A percentile compares a stretch with the other conserved stretches of the same genome.
Evolutionary conservation across 2,329 filamentous ascomycete species (phyloP).

Genomic region (Cladosporium phlei): DNA sequence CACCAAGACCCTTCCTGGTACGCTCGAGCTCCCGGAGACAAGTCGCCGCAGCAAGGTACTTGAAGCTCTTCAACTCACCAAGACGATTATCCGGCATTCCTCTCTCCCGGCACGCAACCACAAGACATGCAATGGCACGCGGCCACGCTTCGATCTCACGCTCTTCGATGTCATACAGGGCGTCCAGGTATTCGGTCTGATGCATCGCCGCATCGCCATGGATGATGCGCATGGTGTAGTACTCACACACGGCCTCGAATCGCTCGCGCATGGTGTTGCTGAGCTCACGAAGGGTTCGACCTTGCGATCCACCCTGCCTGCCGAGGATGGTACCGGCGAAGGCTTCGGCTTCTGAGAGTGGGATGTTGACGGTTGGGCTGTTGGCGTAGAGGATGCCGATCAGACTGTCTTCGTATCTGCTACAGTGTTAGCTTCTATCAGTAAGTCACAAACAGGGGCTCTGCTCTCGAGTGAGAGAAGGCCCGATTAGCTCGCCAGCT

Average conservation of each 20-base stretch:
- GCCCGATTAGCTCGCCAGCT: no score
- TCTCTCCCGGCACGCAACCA: slow-evolving; percentile 37
- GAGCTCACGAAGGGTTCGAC: slow-evolving; percentile 31
- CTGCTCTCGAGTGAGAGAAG: no score
- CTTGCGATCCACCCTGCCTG: slow-evolving; percentile 35
- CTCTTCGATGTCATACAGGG: slow-evolving; percentile 25
- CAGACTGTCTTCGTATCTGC: slow-evolving; percentile 52
- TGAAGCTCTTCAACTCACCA: slow-evolving; percentile 46
- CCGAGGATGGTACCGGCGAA: slow-evolving; percentile 56
- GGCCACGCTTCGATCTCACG: slow-evolving; percentile 42
- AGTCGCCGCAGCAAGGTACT: slow-evolving; percentile 49
- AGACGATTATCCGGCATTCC: slow-evolving; percentile 28
- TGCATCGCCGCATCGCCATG: slow-evolving; percentile 34
- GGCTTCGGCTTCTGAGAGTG: slow-evolving; percentile 50
- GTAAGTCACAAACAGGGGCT: neutral
- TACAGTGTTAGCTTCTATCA: neutral
- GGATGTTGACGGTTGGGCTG: slow-evolving; percentile 37
- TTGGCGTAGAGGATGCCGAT: slow-evolving; percentile 44
- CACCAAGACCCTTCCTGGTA: slow-evolving; percentile 1
- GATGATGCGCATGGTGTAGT: slow-evolving; percentile 42
- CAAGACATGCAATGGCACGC: slow-evolving; percentile 48
- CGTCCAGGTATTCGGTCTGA: slow-evolving; percentile 22
- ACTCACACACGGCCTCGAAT: slow-evolving; percentile 39
- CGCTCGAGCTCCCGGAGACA: slow-evolving; percentile 48
- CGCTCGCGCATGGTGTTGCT: slow-evolving; percentile 37